Evolutionary conservation across 1,139 yeast genomes (phyloP).

Genomic region (Geotrichum bryndzae): DNA sequence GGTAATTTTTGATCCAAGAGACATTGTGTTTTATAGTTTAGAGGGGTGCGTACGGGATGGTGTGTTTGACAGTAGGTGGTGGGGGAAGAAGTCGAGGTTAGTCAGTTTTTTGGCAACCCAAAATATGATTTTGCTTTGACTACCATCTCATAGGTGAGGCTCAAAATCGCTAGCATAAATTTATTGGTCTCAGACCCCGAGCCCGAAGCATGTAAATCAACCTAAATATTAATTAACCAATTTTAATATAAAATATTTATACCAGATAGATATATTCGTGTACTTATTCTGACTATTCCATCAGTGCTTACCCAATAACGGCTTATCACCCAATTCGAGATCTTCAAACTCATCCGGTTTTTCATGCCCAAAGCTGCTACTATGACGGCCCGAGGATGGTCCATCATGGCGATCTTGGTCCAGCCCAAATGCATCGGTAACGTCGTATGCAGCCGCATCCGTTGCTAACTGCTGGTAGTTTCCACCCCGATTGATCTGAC

Average conservation of each 20-base stretch:
- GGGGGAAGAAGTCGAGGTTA: no score
- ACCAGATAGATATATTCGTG: background rate
- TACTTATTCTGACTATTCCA: background rate
- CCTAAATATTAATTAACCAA: no score
- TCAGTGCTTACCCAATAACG: background rate
- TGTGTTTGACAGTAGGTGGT: no score
- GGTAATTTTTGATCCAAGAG: conserved; percentile 65
- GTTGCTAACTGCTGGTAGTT: conserved; percentile 12
- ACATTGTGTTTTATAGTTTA: conserved; percentile 40
- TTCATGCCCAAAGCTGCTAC: background rate
- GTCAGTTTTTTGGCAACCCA: no score
- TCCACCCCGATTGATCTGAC: conserved; percentile 54
- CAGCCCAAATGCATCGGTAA: background rate
- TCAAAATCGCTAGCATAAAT: no score
- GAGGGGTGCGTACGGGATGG: background rate
- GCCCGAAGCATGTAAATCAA: no score
- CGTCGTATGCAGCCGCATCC: conserved; percentile 1
- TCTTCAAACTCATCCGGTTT: background rate
- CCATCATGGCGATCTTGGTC: background rate
- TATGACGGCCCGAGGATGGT: background rate
- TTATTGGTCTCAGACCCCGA: no score
- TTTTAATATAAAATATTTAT: no score
- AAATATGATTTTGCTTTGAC: no score
- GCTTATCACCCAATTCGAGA: background rate
- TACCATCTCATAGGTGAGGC: no score